Base-by-base conservation (phyloP, 2,329 filamentous ascomycete species). In the Colletotrichum sublineola region DNA sequence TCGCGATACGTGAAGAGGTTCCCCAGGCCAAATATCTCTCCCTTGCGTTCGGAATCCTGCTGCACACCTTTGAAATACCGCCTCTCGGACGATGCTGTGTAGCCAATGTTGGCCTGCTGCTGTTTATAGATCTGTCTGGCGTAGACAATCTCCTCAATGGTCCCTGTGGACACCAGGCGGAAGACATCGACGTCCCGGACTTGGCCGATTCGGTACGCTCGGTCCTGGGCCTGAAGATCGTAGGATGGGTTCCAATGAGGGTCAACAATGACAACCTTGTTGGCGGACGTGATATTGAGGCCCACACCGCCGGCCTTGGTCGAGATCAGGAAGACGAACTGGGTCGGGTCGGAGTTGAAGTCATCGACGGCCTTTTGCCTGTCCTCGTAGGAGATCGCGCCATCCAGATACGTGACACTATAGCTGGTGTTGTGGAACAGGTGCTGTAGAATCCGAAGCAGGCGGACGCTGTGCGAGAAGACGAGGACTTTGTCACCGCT, bases 41-140 rank as follows among this genome's bases (percentile, higher is more conserved):
- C 96, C 76, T 96, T 96, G 75, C 95, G 91, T 38, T 90, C 89
- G 33, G 90, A 90, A 75, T 94, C 90, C 74, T 97, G 92, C 82
- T 98, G 96, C 0, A 98, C 94, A 52, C 96, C 96, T 76, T 93
- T 95, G 84, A 99, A 99, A 81, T 99, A 99, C 1, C 96, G 91
- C 4, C 96, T 91, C 81, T 99, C 96, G 6, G 92, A 93, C 0
- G 94, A 97, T 0, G 96, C 96, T 44, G 92, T 97, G 81, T 99
- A 98, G 0, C 94, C 96, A 71, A 99, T 98, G 78, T 98, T 98
- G 36, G 96, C 96, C 83, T 98, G 96, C 78, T 99, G 96, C 79
- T 99, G 96, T 81, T 99, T 99, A 87, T 99, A 99, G 50, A 99
- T 96, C 78, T 99, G 96, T 8, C 96, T 89, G 0, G 96, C 96